Base-by-base conservation (phyloP, 495 filamentous ascomycete genomes). In the Ramalina intermedia region DNA sequence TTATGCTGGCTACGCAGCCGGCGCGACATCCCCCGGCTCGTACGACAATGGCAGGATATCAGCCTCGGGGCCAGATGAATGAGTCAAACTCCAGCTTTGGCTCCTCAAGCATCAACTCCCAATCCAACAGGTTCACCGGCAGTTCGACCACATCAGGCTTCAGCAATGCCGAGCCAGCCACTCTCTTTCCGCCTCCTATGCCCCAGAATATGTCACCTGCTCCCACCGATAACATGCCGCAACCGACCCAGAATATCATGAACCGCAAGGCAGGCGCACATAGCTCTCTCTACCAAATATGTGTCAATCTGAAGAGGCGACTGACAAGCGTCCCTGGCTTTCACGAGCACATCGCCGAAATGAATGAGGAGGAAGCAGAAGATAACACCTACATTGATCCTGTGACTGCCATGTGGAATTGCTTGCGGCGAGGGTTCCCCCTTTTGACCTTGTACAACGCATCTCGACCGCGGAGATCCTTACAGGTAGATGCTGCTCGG, bases 241-340 rank as follows among this genome's bases (percentile, higher is more conserved):
- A 49, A 27, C 47, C 43, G 33, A 52, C 54, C 35, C 82, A 84
- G 63, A 94, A 89, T 61, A 93, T 98, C 65, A 93, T 96, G 70
- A 98, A 96, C 65, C 82, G 84, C 60, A 80, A 77, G 51, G 93
- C 88, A 63, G 89, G 91, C 60, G 83, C 87, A 54, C 81, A 82
- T 47, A 75, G 79, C 41, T 94, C 88, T 18, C 79, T 98, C 27
- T 98, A 93, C 59, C 91, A 96, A 65, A 94, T 89, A 62, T 96
- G 93, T 64, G 74, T 91, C 48, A 78, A 80, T 49, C 69, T 96
- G 42, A 82, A 82, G 63, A 76, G 79, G 63, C 76, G 93, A 49
- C 69, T 98, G 47, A 75, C 78, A 35, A 78, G 81, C 55, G 85
- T 98, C 18, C 89, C 89, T 2, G 80, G 73, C 20, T 96, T 96